Evolutionary conservation across 2,329 filamentous ascomycete genomes (phyloP), one percentile per base, ranked within the genome.

Genomic region (Venturia oleaginea): DNA sequence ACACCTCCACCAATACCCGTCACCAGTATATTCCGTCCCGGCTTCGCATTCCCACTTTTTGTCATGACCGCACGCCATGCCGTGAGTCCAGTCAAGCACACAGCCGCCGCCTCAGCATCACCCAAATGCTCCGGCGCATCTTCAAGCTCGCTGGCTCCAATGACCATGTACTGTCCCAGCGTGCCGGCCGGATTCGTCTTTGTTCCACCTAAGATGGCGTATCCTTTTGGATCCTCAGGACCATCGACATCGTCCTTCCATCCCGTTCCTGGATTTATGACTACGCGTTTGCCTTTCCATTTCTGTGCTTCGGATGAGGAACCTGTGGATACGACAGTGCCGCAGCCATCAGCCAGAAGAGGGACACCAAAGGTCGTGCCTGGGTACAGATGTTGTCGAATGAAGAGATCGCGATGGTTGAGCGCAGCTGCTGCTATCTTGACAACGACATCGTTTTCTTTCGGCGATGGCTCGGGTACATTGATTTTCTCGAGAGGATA

Each of bases 1-100:
- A 97, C 93, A 54, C 93, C 93, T 42, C 93, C 93, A 0, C 93
- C 93, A 74, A 97, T 95, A 0, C 93, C 93, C 4, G 93, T 97
- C 51, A 97, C 78, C 38, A 97, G 79, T 4, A 97, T 81, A 72
- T 95, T 96, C 67, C 84, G 78, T 2, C 90, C 90, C 0, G 77
- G 75, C 65, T 79, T 77, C 7, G 83, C 83, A 68, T 87, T 85
- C 5, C 82, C 84, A 60, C 83, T 86, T 80, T 97, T 97, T 7
- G 84, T 88, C 62, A 94, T 84, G 54, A 95, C 78, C 0, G 92
- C 93, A 55, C 94, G 81, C 91, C 91, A 97, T 7, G 84, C 93
- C 1, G 93, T 97, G 66, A 97, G 73, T 0, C 92, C 93, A 0
- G 91, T 91, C 40, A 97, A 78, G 2, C 93, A 92, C 59, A 97